Evolutionary conservation across 129 eudicot species (phyloP).

Genomic region (Pseudognaphalium luteoalbum): DNA sequence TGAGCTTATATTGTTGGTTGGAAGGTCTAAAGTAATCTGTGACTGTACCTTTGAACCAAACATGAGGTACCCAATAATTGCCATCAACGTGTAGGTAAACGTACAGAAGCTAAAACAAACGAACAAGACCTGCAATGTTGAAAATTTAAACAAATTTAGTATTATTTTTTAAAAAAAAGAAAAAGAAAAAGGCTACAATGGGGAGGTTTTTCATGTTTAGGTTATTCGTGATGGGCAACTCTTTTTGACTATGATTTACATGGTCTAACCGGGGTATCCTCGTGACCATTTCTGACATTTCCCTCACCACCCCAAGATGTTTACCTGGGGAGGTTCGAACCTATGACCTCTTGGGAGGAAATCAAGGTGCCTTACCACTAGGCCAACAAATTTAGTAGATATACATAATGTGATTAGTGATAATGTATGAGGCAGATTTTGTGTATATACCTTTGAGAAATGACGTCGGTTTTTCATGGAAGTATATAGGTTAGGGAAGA

Average conservation of each 20-base stretch:
- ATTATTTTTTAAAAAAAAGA: too few species aligned
- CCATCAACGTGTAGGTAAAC: conserved; percentile 17
- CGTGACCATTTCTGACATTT: too few species aligned
- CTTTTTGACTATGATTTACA: too few species aligned
- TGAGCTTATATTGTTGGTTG: conserved; percentile 19
- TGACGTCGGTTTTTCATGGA: conserved; percentile 63
- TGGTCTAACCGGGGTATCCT: too few species aligned
- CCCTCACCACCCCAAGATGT: too few species aligned
- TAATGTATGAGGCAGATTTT: not conserved
- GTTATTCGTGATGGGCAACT: too few species aligned
- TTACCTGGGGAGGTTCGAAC: too few species aligned
- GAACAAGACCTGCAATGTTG: conserved; percentile 5
- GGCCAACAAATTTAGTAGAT: not conserved
- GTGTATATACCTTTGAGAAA: conserved; percentile 57
- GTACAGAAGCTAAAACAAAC: conserved; percentile 19
- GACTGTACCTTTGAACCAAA: conserved; percentile 25
- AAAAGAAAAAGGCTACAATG: too few species aligned
- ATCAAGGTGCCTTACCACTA: too few species aligned
- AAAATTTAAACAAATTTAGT: conserved; percentile 22
- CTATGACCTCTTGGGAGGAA: too few species aligned
- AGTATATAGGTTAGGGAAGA: conserved; percentile 73
- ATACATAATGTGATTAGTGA: not conserved
- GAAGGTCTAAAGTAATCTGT: conserved; percentile 26
- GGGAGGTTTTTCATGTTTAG: too few species aligned
- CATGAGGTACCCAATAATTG: conserved; percentile 20